Evolutionary conservation across 2,329 filamentous ascomycete species (phyloP), one percentile per base, ranked within the genome.

Genomic region (Trichoderma lentiforme): DNA sequence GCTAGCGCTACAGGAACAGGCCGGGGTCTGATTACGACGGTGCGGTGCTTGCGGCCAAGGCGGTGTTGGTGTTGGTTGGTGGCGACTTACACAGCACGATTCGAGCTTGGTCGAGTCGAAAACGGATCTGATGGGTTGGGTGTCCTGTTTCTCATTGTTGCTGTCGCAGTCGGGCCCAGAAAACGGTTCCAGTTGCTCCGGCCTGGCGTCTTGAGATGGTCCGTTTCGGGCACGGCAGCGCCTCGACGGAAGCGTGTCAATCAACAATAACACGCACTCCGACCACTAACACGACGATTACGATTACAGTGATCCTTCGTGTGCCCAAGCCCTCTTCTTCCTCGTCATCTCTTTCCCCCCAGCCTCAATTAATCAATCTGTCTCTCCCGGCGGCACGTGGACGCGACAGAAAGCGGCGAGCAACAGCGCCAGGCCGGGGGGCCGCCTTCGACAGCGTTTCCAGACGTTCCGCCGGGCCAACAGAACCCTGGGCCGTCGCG

Each of bases 1-100:
- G 47, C 63, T 66, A 66, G 63, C 51, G 47, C 63, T 36, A 28
- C 43, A n/a, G 43, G 8, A 43, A 47, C 26, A 47, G 43, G 66
- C 66, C 66, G 66, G 66, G 66, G 66, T 47, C 26, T 65, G 66
- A 68, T 68, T 68, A 51, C 56, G 57, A 47, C 56, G 56, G 53
- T 47, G 65, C 65, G 56, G 53, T 60, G 65, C 65, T 69, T 69
- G 66, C 66, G 66, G 57, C 66, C 66, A 69, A 61, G 66, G 66
- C 66, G 66, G 66, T 69, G 66, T 69, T 69, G 66, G 36, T 39
- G 34, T 36, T 36, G 34, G 34, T 39, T 39, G 36, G 66, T 43
- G 60, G 18, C 56, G 30, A 43, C 36, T 69, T 57, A 36, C n/a
- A 36, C 24, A 30, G 30, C 34, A 36, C 34, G 34, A 36, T 39